Evolutionary conservation across 1,284 basidiomycete genomes (phyloP).

Genomic region (Puccinia coronata): DNA sequence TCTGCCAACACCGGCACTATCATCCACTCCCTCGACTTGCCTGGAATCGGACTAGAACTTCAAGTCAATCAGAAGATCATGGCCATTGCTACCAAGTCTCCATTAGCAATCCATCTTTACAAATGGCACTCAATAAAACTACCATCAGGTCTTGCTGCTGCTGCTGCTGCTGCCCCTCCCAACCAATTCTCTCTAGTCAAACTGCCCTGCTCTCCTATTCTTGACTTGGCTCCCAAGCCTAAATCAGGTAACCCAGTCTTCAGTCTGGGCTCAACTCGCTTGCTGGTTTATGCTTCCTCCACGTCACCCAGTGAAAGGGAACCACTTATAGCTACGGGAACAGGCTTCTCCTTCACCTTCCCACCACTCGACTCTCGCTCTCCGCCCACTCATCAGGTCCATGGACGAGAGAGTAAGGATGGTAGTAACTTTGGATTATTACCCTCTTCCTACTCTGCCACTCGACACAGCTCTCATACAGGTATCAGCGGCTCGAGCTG

Average conservation of each 20-base stretch:
- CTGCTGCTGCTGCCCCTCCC: too few species aligned
- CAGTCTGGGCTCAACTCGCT: constrained; percentile 21
- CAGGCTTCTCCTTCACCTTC: constrained; percentile 18
- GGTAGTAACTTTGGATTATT: constrained; percentile 21
- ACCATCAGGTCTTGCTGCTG: too few species aligned
- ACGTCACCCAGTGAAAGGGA: constrained; percentile 27
- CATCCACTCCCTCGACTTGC: constrained; percentile 10
- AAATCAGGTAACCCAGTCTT: constrained; percentile 36
- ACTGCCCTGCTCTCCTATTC: constrained; percentile 34
- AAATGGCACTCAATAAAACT: neutral
- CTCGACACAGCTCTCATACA: constrained; percentile 7
- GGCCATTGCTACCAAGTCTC: constrained; percentile 33
- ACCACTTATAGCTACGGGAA: constrained; percentile 35
- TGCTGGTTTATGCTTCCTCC: constrained; percentile 45
- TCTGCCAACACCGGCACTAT: constrained; percentile 3
- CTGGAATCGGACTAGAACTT: constrained; percentile 20
- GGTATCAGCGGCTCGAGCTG: constrained; percentile 32
- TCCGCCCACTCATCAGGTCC: neutral
- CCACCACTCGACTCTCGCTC: neutral
- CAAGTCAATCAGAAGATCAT: constrained; percentile 11
- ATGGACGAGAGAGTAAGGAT: neutral
- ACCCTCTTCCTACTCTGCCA: neutral
- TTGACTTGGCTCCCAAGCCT: constrained; percentile 36
- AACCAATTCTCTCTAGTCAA: neutral
- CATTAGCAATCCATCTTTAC: constrained; percentile 35